Base-by-base conservation (phyloP, 148 eudicot species). In the Gaultheria prostrata region DNA sequence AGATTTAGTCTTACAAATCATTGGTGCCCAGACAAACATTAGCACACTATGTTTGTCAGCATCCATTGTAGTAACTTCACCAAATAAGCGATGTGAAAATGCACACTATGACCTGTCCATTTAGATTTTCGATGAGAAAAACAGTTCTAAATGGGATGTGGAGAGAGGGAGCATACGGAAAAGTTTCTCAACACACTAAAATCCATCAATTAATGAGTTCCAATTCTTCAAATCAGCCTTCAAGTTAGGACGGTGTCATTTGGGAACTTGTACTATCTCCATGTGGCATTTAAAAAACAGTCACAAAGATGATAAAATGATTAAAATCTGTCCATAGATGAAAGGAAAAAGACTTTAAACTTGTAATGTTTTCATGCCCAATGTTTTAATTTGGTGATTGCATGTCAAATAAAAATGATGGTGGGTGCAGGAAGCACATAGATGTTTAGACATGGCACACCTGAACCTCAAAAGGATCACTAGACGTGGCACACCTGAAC, bases 381-480 rank as follows among this genome's bases (percentile, higher is more conserved):
- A 46, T 48, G 17, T 2, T n/a, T 75, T 49, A 17, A 43, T 50
- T 77, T 28, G 57, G 35, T 30, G 59, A 61, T 77, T 49, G 11
- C 35, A 50, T 50, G 43, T 50, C 35, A 46, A 49, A 28, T 61
- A 54, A 49, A 76, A 83, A 5, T 43, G 45, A 57, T 15, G 35
- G 71, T 45, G 20, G 4, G 20, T 20, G 54, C 73, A 33, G 30
- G 70, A 48, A n/a, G 20, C 59, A 77, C 18, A 77, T 18, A 83
- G 39, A 69, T 69, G 56, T 76, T 51, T n/a, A 83, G 46, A 71
- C 14, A 12, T 63, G 76, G 76, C 77, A 76, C 70, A 92, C 99
- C 97, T 93, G 99, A 87, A 90, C 97, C 86, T 90, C 89, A 80
- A 92, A 97, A 54, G 99, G 98, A 81, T 97, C 99, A 88, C 99